A percentile compares a stretch with the other conserved stretches of the same genome.
Conservation (phyloP, 768 basidiomycete genomes). For the Neoboletus brunneissimus region DNA sequence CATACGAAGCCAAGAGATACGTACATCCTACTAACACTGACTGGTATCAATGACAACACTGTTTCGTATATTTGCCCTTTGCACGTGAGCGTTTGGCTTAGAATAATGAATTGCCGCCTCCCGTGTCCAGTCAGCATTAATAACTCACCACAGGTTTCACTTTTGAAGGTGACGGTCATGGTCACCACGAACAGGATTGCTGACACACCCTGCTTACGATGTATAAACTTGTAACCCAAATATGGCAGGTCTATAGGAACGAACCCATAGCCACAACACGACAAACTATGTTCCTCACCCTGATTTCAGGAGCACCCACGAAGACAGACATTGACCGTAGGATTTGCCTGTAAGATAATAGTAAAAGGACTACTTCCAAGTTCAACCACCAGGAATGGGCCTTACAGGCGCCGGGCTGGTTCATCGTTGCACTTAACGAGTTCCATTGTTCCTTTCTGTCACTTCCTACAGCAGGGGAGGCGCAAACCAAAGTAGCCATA, state of each 20-base stretch:
- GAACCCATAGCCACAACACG: background rate
- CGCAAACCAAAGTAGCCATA: background rate
- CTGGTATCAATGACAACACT: background rate
- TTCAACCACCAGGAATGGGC: background rate
- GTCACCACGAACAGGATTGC: background rate
- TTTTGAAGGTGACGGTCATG: background rate
- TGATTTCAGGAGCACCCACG: background rate
- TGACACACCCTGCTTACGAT: background rate
- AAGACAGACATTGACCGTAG: too few species aligned
- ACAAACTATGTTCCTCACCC: too few species aligned
- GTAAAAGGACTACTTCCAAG: too few species aligned
- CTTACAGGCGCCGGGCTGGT: too few species aligned
- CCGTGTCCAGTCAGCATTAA: background rate
- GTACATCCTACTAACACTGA: background rate
- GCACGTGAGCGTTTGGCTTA: background rate
- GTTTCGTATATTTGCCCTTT: background rate
- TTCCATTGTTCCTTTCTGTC: too few species aligned
- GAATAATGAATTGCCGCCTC: background rate
- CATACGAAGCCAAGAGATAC: background rate
- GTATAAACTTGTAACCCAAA: background rate
- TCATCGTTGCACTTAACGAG: too few species aligned
- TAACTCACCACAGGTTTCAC: background rate
- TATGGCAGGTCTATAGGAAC: background rate
- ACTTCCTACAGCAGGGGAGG: too few species aligned
- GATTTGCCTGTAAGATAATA: too few species aligned